Percentiles rank a stretch among this genome's conserved stretches.
These are phyloP conservation scores for Talaromyces sp. DNA, from an alignment of 2,329 filamentous ascomycete species.

Conservation along the genomic window DNA sequence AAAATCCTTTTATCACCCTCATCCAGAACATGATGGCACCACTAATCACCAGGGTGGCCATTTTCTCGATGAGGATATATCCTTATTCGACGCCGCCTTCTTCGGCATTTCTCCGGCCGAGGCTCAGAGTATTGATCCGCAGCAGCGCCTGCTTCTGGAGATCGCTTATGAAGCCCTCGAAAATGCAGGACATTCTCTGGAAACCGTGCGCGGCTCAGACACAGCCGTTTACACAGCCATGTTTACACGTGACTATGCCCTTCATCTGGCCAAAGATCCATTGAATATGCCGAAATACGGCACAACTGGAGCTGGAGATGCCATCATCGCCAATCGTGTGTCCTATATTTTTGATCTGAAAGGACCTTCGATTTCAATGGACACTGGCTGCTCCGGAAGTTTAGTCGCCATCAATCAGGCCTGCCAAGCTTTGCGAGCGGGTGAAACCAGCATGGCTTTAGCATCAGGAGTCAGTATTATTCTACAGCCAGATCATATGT, in stretches of 20 bases:
- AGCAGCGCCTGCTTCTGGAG: constrained; percentile 24
- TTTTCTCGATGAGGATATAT: constrained; percentile 16
- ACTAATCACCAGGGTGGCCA: constrained; percentile 2
- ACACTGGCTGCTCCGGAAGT: constrained; percentile 14
- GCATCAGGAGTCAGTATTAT: constrained; percentile 21
- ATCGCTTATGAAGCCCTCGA: constrained; percentile 13
- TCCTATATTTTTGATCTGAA: not conserved
- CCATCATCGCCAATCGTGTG: constrained; percentile 23
- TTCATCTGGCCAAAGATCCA: constrained; percentile 6
- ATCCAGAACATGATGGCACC: not conserved
- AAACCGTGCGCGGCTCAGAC: constrained; percentile 21
- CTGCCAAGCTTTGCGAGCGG: constrained; percentile 1
- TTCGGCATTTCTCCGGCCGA: constrained; percentile 2
- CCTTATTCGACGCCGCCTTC: constrained; percentile 26
- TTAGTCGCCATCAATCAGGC: constrained; percentile 1
- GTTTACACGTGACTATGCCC: constrained; percentile 24
- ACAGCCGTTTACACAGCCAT: constrained; percentile 28
- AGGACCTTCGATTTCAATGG: constrained; percentile 10
- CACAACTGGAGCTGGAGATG: constrained; percentile 18
- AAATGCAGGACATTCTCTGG: constrained; percentile 15
- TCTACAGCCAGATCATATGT: constrained; percentile 5
- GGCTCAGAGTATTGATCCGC: constrained; percentile 2
- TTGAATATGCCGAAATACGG: constrained; percentile 11
- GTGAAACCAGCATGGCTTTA: constrained; percentile 4
- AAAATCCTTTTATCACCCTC: not conserved